Evolutionary conservation across 2,329 filamentous ascomycete genomes (phyloP).

Genomic region (Xylariaceae sp.): DNA sequence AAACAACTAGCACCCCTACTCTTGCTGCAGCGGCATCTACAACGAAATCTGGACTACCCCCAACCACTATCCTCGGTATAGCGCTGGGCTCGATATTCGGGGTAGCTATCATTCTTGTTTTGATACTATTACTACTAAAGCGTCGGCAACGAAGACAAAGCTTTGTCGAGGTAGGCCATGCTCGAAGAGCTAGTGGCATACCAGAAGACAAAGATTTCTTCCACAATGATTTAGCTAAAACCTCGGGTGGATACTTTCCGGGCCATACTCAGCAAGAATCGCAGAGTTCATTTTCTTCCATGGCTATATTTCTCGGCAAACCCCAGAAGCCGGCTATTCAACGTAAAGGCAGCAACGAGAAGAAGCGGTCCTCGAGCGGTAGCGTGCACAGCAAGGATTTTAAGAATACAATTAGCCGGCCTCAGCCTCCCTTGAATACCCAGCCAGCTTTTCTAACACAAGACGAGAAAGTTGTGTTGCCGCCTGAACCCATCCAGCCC

Average conservation of each 20-base stretch:
- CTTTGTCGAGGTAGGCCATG: conserved; percentile 55
- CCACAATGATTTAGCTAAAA: conserved; percentile 48
- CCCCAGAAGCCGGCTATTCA: conserved; percentile 56
- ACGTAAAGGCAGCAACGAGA: conserved; percentile 64
- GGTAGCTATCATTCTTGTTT: conserved; percentile 71
- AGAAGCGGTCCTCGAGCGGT: conserved; percentile 57
- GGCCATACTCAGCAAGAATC: conserved; percentile 62
- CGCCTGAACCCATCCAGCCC: conserved; percentile 32
- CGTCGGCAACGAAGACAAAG: conserved; percentile 64
- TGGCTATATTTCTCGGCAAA: conserved; percentile 72
- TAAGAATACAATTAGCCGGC: conserved; percentile 68
- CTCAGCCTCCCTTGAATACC: conserved; percentile 57
- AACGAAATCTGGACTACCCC: conserved; percentile 39
- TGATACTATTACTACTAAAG: conserved; percentile 73
- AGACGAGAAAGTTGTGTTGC: conserved; percentile 35
- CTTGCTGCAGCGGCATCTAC: conserved; percentile 31
- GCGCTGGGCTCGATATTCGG: conserved; percentile 84
- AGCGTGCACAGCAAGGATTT: conserved; percentile 68
- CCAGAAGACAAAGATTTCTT: conserved; percentile 66
- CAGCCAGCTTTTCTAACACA: conserved; percentile 34
- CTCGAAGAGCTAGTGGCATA: conserved; percentile 51
- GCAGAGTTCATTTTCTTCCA: conserved; percentile 65
- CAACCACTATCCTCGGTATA: conserved; percentile 75
- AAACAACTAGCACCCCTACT: conserved; percentile 28
- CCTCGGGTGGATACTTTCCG: conserved; percentile 53